Evolutionary conservation across 1,284 basidiomycete genomes (phyloP).

Genomic region (Malassezia dermatis): DNA sequence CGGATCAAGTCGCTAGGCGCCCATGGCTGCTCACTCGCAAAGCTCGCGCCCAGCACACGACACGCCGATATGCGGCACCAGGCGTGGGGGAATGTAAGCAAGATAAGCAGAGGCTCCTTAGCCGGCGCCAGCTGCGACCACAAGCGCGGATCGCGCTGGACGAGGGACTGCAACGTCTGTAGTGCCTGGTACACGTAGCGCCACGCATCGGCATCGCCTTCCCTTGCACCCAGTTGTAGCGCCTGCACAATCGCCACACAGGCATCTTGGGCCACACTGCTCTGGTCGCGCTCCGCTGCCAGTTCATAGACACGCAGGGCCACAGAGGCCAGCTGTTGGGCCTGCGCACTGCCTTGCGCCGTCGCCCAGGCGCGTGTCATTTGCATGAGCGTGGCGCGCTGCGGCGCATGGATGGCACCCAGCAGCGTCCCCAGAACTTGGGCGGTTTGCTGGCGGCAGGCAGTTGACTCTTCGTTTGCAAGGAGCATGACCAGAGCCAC

Average conservation of each 20-base stretch:
- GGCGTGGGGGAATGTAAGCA: slow-evolving; percentile 79
- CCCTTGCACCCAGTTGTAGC: neutral
- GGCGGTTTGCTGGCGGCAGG: slow-evolving; percentile 77
- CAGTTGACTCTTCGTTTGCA: slow-evolving; percentile 81
- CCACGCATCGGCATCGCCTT: slow-evolving; percentile 41
- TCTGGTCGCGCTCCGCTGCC: slow-evolving; percentile 15
- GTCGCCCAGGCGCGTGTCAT: slow-evolving; percentile 71
- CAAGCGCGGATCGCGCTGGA: slow-evolving; percentile 5
- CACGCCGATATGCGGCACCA: slow-evolving; percentile 82
- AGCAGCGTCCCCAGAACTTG: slow-evolving; percentile 70
- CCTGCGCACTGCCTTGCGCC: slow-evolving; percentile 52
- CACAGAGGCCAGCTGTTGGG: slow-evolving; percentile 57
- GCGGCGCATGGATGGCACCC: slow-evolving; percentile 58
- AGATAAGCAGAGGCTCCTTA: slow-evolving; percentile 55
- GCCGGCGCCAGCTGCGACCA: neutral
- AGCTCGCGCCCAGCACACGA: slow-evolving; percentile 65
- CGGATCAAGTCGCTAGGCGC: slow-evolving; percentile 56
- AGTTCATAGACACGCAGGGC: slow-evolving; percentile 56
- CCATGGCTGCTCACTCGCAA: slow-evolving; percentile 49
- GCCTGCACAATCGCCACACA: neutral
- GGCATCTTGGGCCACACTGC: neutral
- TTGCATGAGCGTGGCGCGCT: slow-evolving; percentile 57
- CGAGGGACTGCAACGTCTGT: slow-evolving; percentile 10
- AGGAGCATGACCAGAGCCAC: slow-evolving; percentile 82
- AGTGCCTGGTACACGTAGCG: slow-evolving; percentile 13